Evolutionary conservation across 192 early-diverging fungal genomes (phyloP).

Genomic region (Coemansia sp.): DNA sequence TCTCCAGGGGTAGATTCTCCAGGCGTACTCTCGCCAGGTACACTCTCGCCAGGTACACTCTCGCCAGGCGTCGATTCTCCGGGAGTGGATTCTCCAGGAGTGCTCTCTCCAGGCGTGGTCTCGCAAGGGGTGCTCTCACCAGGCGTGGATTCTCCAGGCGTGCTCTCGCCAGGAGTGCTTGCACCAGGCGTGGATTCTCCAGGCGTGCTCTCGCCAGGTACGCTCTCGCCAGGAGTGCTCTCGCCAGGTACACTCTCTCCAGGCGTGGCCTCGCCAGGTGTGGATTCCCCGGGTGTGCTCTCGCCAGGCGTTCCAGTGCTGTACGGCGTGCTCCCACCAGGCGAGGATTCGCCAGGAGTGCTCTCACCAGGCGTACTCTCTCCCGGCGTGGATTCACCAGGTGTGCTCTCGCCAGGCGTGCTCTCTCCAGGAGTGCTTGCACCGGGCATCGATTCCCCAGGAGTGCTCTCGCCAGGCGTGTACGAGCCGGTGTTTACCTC

Average conservation of each 20-base stretch:
- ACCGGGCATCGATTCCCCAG: constrained; percentile 21
- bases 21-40: background rate
- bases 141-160: constrained; percentile 4
- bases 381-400: constrained; percentile 13
- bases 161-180: constrained; percentile 9
- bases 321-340: constrained; percentile 13
- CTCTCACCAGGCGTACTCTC: constrained; percentile 7
- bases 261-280: constrained; percentile 13
- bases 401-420: constrained; percentile 12
- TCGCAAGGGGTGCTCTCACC: constrained; percentile 17
- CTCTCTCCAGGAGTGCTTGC: constrained; percentile 12
- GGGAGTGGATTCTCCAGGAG: constrained; percentile 7
- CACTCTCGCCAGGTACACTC: background rate
- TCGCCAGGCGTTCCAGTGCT: constrained; percentile 5
- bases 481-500: constrained; percentile 23
- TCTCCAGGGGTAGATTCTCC: constrained; percentile 6
- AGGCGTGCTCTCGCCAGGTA: constrained; percentile 4
- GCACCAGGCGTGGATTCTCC: constrained; percentile 6
- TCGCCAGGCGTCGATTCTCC: background rate
- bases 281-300: constrained; percentile 1
- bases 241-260: constrained; percentile 12
- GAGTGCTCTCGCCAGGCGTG: constrained; percentile 10
- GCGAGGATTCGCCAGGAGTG: constrained; percentile 13
- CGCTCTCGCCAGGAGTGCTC: constrained; percentile 4
- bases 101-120: constrained; percentile 11